A percentile compares a stretch with the other conserved stretches of the same genome.
phyloP scores from a whole-genome alignment of 305 asterid species.

The Galium porrigens region DNA sequence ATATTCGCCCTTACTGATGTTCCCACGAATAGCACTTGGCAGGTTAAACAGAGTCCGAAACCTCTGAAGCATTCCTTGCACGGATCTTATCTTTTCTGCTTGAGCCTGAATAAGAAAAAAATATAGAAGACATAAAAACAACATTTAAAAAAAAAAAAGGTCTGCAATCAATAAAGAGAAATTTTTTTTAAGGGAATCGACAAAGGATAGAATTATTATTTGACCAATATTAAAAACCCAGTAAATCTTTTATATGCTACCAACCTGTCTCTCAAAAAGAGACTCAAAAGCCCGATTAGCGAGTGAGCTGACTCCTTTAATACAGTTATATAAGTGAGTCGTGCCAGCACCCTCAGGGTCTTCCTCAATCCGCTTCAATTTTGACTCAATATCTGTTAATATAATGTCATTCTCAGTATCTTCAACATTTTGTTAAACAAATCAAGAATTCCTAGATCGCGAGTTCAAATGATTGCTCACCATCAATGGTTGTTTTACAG shows the following conservation, averaged over 20 bases:
- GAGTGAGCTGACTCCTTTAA: slow-evolving; percentile 70
- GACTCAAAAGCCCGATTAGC: slow-evolving; percentile 93
- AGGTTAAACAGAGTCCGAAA: slow-evolving; percentile 93
- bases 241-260: slow-evolving; percentile 21
- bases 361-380: slow-evolving; percentile 88
- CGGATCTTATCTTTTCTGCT: slow-evolving; percentile 95
- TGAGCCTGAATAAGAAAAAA: slow-evolving; percentile 46
- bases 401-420: slow-evolving; percentile 13
- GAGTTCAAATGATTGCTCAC: slow-evolving; percentile 35
- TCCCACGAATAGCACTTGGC: slow-evolving; percentile 92
- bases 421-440: slow-evolving; percentile 13
- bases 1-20: slow-evolving; percentile 87
- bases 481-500: slow-evolving; percentile 96
- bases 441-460: slow-evolving; percentile 6
- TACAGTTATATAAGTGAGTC: slow-evolving; percentile 52
- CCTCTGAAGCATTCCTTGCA: slow-evolving; percentile 99
- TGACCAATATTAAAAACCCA: background rate
- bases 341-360: slow-evolving; percentile 99
- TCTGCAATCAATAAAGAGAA: slow-evolving; percentile 13
- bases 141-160: background rate
- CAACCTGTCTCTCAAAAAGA: slow-evolving; percentile 93
- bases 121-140: background rate
- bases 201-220: background rate
- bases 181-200: background rate
- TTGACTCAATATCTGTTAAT: slow-evolving; percentile 74